phyloP scores from a whole-genome alignment of 768 basidiomycete species.

The Tulasnella sp. region DNA sequence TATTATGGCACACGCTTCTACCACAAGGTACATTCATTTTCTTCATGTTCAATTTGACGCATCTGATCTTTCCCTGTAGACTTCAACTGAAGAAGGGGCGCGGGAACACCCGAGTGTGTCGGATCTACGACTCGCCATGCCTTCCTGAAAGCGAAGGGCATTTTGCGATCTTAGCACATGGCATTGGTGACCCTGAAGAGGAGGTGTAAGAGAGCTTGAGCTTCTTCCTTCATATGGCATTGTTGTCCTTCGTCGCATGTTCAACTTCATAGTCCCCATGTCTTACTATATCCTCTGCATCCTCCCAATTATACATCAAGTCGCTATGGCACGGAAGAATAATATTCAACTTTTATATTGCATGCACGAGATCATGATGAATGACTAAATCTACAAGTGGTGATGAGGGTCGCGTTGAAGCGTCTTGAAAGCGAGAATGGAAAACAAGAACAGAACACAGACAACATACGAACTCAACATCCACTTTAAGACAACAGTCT shows the following conservation, averaged over 20 bases:
- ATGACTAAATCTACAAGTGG: no score
- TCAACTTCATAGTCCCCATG: not conserved
- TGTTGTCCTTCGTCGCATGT: not conserved
- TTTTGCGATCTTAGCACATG: slow-evolving; percentile 84
- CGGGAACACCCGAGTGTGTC: slow-evolving; percentile 85
- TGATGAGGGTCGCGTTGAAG: no score
- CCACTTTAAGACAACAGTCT: slow-evolving; percentile 51
- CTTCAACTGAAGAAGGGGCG: slow-evolving; percentile 87
- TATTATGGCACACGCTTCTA: slow-evolving; percentile 98
- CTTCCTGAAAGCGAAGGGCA: slow-evolving; percentile 92
- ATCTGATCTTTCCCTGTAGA: slow-evolving; percentile 33
- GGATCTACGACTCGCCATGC: slow-evolving; percentile 97
- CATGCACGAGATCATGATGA: not conserved
- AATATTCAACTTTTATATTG: not conserved
- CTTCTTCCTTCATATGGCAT: not conserved
- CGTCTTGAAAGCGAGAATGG: no score
- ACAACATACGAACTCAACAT: not conserved
- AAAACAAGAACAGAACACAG: no score
- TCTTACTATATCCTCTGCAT: not conserved
- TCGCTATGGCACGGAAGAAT: not conserved
- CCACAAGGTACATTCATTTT: slow-evolving; percentile 57
- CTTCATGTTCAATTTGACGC: slow-evolving; percentile 4
- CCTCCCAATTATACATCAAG: not conserved
- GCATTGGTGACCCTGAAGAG: slow-evolving; percentile 92
- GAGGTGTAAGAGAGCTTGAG: slow-evolving; percentile 32